Evolutionary conservation across 2,329 filamentous ascomycete species (phyloP), one percentile per base, ranked within the genome.

Genomic region (Apiospora rasikravindrae): DNA sequence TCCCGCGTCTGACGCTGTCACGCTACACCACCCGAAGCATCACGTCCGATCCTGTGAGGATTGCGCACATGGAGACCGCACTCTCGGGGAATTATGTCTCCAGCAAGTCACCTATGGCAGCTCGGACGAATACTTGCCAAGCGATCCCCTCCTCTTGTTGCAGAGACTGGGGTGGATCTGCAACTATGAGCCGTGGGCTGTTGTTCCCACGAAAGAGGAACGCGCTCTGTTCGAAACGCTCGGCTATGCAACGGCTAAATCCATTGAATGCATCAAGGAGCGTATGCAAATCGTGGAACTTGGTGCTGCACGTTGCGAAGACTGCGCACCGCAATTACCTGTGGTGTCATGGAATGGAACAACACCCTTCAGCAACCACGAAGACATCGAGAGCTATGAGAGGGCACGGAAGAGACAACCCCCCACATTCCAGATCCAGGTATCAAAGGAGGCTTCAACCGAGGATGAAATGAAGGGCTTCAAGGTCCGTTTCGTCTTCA

Each of bases 381-480:
- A 53, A 10, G 67, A 61, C 10, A 29, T 73, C 19, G 51, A 57
- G 33, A 16, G 22, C 2, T 71, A 69, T 42, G 72, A 73, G 40
- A 16, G 8, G 16, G 26, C 10, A 13, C 40, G 53, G 13, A 71
- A 61, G 57, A 37, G 29, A 2, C 72, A 69, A 47, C 10, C 10
- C 7, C 53, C 72, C 5, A 61, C 42, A 10, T 71, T 73, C 47
- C 66, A 73, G 33, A 47, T 67, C 11, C 64, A 69, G 70, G 66
- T 47, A 4, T 47, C 8, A 19, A 16, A 53, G 24, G 29, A 22
- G 37, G 6, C 13, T 33, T 8, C 26, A n/a, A 10, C 26, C 16
- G 22, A 8, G 2, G 5, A 47, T 26, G 42, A 66, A 44, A 57
- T 53, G 19, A 24, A 19, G 3, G 24, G 45, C 5, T n/a, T 73